Evolutionary conservation across 2,329 filamentous ascomycete genomes (phyloP).

Genomic region (Ascochyta fabae): DNA sequence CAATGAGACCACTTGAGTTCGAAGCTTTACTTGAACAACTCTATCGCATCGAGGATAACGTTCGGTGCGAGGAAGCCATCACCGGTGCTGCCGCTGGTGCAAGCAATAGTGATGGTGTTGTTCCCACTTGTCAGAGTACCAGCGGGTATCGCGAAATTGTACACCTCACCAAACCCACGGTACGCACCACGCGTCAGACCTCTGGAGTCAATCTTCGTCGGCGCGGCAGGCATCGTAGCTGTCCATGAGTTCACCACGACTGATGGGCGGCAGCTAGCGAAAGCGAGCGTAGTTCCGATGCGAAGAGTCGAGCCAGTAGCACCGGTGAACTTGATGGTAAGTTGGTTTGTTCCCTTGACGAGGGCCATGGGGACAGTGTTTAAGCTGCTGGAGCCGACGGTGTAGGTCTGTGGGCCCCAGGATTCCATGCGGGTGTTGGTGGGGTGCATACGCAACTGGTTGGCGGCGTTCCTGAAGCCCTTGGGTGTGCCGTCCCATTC

Average conservation of each 20-base stretch:
- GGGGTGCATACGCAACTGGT: conserved; percentile 72
- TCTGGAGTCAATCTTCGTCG: conserved; percentile 68
- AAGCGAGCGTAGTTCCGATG: conserved; percentile 69
- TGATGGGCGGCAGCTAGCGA: conserved; percentile 64
- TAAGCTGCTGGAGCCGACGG: conserved; percentile 61
- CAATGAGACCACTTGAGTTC: not conserved
- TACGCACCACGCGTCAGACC: conserved; percentile 72
- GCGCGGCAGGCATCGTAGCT: conserved; percentile 58
- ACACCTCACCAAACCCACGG: conserved; percentile 68
- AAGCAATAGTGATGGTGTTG: conserved; percentile 68
- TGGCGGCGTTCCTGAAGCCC: conserved; percentile 71
- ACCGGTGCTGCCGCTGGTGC: conserved; percentile 65
- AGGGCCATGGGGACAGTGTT: conserved; percentile 70
- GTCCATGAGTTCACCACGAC: conserved; percentile 64
- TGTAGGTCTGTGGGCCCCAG: conserved; percentile 68
- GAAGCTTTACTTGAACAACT: conserved; percentile 35
- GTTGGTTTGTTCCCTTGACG: conserved; percentile 66
- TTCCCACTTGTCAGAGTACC: conserved; percentile 65
- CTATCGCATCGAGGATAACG: conserved; percentile 48
- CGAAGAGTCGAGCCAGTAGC: conserved; percentile 62
- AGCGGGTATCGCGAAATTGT: conserved; percentile 65
- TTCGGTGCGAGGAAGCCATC: conserved; percentile 65
- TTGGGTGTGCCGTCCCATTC: conserved; percentile 66
- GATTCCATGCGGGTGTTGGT: conserved; percentile 67
- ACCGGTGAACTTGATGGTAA: conserved; percentile 67